Evolutionary conservation across 1,284 basidiomycete genomes (phyloP), one percentile per base, ranked within the genome.

Genomic region (Pseudozyma thailandica): DNA sequence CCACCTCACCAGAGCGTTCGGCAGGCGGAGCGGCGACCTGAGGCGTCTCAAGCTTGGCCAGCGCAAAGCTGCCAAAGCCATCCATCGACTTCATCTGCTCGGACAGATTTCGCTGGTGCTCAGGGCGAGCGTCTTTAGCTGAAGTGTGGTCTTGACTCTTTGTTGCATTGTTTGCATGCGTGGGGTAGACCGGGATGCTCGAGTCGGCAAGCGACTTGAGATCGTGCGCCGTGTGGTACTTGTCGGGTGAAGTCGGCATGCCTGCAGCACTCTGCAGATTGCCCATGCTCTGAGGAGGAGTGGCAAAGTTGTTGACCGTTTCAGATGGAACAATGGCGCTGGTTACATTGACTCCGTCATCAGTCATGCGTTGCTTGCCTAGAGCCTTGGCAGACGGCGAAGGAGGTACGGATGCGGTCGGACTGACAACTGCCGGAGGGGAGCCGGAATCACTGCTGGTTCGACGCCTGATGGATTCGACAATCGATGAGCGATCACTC

Each of bases 141-240:
- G 13, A 15, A 18, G 50, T 21, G 18, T 30, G 38, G 3, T 48
- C 18, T 18, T 21, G 21, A 35, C 30, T 33, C 13, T 31, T 21
- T n/a, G n/a, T n/a, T n/a, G n/a, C n/a, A n/a, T n/a, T n/a, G n/a
- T n/a, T n/a, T n/a, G n/a, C n/a, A 25, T 49, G 33, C 0, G 57
- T 53, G 0, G 66, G 66, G n/a, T 70, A 60, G 20, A 52, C 45
- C 3, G 66, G 66, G 18, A 63, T 48, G 6, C 43, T 28, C 20
- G 66, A 35, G 21, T 60, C 59, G 8, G 48, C 55, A 12, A 73
- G 46, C 23, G 64, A 53, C 28, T 60, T 63, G 23, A 72, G 60
- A 25, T 74, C 68, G 28, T 51, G 55, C 5, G 72, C 72, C 2
- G 72, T 72, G 52, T 71, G 55, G 50, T 47, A 71, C 43, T 64